Conservation (phyloP, 108 stramenopile species). For the Cylindrotheca closterium region DNA sequence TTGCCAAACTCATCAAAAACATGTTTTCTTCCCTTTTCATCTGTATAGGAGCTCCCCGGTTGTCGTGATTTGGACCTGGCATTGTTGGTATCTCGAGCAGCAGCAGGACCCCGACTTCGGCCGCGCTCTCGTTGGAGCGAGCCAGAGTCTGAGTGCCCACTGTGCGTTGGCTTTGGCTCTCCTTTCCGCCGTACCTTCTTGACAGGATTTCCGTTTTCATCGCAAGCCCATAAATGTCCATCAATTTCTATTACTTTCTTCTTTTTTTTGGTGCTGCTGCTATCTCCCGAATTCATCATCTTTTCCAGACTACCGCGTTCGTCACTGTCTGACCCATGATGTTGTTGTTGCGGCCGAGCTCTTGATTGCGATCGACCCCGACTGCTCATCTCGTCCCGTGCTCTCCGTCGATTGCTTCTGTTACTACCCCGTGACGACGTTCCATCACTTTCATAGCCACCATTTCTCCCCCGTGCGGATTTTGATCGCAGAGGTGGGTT, state of each 20-base stretch:
- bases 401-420: neutral
- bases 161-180: too few species aligned
- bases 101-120: neutral
- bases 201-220: constrained; percentile 3
- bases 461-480: neutral
- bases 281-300: neutral
- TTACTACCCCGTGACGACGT: neutral
- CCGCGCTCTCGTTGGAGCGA: neutral
- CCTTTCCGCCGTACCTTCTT: neutral
- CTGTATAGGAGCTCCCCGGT: neutral
- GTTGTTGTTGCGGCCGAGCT: neutral
- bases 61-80: too few species aligned
- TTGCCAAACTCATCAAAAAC: constrained; percentile 2
- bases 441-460: neutral
- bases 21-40: constrained; percentile 2
- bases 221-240: constrained; percentile 3
- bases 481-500: neutral
- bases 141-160: too few species aligned
- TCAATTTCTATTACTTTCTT: constrained; percentile 9
- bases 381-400: neutral
- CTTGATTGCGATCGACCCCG: neutral
- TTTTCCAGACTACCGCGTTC: neutral
- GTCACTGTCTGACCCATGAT: neutral
- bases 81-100: neutral
- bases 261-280: neutral